A percentile compares a stretch with the other conserved stretches of the same genome.
Conservation (phyloP, 164 flowering plant species). For the Amborella trichopoda region DNA sequence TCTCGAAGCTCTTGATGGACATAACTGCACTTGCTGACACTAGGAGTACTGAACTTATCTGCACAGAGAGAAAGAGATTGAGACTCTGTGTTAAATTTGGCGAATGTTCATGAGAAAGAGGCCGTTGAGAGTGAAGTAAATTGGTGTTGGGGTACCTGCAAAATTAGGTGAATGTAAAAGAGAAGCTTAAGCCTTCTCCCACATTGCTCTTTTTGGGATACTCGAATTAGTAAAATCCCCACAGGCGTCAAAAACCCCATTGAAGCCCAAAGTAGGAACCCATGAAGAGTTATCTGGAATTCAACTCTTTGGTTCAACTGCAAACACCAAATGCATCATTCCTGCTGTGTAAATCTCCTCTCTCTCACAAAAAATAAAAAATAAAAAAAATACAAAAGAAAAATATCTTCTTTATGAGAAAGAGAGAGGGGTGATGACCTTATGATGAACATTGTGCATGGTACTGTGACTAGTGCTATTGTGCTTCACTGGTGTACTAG, state of each 20-base stretch:
- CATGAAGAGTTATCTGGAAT: conserved; percentile 38
- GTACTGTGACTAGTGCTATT: too few relatives aligned
- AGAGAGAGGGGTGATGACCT: too few relatives aligned
- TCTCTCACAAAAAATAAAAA: too few relatives aligned
- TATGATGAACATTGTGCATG: too few relatives aligned
- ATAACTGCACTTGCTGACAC: conserved; percentile 62
- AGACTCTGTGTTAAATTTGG: background rate
- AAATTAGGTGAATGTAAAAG: conserved; percentile 51
- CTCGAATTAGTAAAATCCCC: conserved; percentile 57
- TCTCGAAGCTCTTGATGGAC: conserved; percentile 66
- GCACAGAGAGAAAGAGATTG: conserved; percentile 4
- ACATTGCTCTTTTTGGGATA: conserved; percentile 31
- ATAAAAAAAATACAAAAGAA: too few relatives aligned
- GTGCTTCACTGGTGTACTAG: too few relatives aligned
- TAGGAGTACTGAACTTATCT: conserved; percentile 48
- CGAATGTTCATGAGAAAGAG: background rate
- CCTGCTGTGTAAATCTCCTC: too few relatives aligned
- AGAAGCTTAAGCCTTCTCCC: conserved; percentile 28
- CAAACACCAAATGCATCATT: too few relatives aligned
- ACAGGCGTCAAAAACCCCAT: conserved; percentile 76
- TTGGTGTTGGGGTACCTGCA: conserved; percentile 67
- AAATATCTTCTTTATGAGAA: too few relatives aligned
- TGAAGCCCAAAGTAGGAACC: conserved; percentile 66
- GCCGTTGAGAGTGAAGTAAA: background rate
- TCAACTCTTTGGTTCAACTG: conserved; percentile 28